These are phyloP conservation scores for Podospora sp. DNA, from an alignment of 495 filamentous ascomycete species.

Conservation along the genomic window DNA sequence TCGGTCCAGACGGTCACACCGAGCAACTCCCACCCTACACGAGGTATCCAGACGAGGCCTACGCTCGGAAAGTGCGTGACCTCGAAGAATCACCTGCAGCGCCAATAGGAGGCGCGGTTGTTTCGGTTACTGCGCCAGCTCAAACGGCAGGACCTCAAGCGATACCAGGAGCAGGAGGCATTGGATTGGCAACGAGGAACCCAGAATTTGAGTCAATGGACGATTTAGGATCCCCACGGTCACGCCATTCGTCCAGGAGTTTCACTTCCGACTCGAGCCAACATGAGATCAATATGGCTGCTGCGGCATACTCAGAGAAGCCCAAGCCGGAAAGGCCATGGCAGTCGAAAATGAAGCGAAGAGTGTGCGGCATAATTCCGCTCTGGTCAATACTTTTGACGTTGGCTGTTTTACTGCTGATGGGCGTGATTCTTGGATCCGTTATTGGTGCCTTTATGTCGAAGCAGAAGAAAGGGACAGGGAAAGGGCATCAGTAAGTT, in stretches of 20 bases:
- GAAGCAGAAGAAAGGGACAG: slow-evolving; percentile 31
- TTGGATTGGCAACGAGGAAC: slow-evolving; percentile 56
- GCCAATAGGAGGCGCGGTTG: slow-evolving; percentile 14
- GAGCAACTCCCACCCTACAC: slow-evolving; percentile 91
- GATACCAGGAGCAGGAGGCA: slow-evolving; percentile 53
- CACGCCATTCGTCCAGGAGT: slow-evolving; percentile 55
- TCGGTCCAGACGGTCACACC: slow-evolving; percentile 88
- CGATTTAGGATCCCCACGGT: slow-evolving; percentile 54
- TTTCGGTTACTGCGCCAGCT: slow-evolving; percentile 13
- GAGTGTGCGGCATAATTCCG: slow-evolving; percentile 64
- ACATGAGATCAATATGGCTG: slow-evolving; percentile 45
- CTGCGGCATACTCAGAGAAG: slow-evolving; percentile 48
- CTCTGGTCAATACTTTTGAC: slow-evolving; percentile 68
- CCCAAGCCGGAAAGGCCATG: slow-evolving; percentile 50
- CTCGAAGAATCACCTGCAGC: slow-evolving; percentile 7
- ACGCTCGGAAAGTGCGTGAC: slow-evolving; percentile 26
- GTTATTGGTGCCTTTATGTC: slow-evolving; percentile 46
- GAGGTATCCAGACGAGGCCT: slow-evolving; percentile 33
- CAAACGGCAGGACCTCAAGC: slow-evolving; percentile 17
- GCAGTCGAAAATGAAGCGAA: slow-evolving; percentile 59
- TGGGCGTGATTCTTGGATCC: slow-evolving; percentile 66
- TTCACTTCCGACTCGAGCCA: slow-evolving; percentile 49
- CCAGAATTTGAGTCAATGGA: slow-evolving; percentile 59
- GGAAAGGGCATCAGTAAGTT: slow-evolving; percentile 31
- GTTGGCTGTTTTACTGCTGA: slow-evolving; percentile 54